Base-by-base conservation (phyloP, 2,329 filamentous ascomycete species). In the Xylariaceae sp. region DNA sequence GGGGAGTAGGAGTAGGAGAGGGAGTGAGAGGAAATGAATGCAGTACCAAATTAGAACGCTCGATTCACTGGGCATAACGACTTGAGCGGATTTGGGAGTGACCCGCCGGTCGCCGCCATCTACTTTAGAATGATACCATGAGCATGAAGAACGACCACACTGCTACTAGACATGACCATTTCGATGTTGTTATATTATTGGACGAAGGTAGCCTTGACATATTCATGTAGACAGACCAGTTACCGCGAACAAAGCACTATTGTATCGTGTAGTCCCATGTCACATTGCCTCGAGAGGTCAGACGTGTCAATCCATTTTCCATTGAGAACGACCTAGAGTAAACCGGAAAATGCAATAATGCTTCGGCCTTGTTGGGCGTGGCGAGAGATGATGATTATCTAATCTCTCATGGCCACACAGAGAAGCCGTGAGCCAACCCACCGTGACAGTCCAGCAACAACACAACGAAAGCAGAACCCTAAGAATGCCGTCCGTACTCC, bases 401-500 rank as follows among this genome's bases (percentile, higher is more conserved):
- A 45, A 61, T 65, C 60, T 56, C 61, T 62, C 57, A 57, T 62
- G 58, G 54, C 60, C 62, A 57, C 54, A 64, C 61, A 61, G 52
- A 53, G 55, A 49, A 61, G 58, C 65, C 66, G 62, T 53, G 62
- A 65, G 66, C 64, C 64, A 62, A 66, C 62, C 64, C 60, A 59
- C 66, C 66, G 62, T 64, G 63, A 67, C 68, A 66, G 59, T 62
- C 66, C 66, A 65, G 64, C 63, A 61, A 67, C 64, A 65, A 67
- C 64, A 65, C 61, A 67, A 67, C 67, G 64, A 71, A 70, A 71
- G 66, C 67, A 70, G 67, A 70, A 69, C 68, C 69, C 65, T 61
- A 66, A 64, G 58, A 65, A 71, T 69, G 69, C 68, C 70, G 68
- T 70, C 70, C 69, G 62, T 70, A 71, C 69, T 72, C 70, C 68